Percentiles rank a stretch among this genome's conserved stretches.
These are phyloP conservation scores for Botrytis sinoallii DNA, from an alignment of 2,329 filamentous ascomycete genomes.

Conservation along the genomic window DNA sequence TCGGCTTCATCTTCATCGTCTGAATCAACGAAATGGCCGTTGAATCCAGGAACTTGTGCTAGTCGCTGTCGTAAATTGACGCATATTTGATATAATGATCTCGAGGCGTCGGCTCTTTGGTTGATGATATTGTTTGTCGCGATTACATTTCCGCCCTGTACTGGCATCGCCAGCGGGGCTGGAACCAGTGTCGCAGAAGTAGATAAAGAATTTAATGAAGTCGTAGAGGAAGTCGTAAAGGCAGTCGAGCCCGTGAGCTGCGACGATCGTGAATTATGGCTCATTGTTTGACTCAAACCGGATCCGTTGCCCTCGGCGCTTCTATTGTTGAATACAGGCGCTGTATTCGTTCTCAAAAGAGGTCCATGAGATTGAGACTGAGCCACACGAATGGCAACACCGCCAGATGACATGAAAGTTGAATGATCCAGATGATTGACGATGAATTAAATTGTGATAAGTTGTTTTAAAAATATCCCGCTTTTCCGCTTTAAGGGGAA, in stretches of 20 bases:
- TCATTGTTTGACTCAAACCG: slow-evolving; percentile 36
- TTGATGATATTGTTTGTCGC: slow-evolving; percentile 96
- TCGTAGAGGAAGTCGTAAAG: slow-evolving; percentile 42
- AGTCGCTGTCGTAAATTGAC: slow-evolving; percentile 79
- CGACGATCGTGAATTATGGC: slow-evolving; percentile 49
- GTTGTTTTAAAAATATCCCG: slow-evolving; percentile 7
- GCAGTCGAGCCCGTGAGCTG: slow-evolving; percentile 61
- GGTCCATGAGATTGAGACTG: slow-evolving; percentile 36
- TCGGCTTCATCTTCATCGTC: slow-evolving; percentile 64
- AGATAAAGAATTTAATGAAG: slow-evolving; percentile 37
- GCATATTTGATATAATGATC: slow-evolving; percentile 94
- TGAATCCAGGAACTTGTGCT: slow-evolving; percentile 78
- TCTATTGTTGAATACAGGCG: slow-evolving; percentile 31
- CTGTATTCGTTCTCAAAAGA: slow-evolving; percentile 36
- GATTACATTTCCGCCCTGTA: slow-evolving; percentile 60
- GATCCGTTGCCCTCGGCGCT: slow-evolving; percentile 26
- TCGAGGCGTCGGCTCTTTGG: slow-evolving; percentile 85
- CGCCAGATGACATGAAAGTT: slow-evolving; percentile 35
- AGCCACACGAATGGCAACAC: slow-evolving; percentile 35
- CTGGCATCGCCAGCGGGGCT: slow-evolving; percentile 36
- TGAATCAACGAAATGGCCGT: slow-evolving; percentile 69
- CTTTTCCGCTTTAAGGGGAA: slow-evolving; percentile 9
- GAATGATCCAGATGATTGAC: slow-evolving; percentile 3
- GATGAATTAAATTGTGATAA: slow-evolving; percentile 13
- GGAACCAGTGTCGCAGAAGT: slow-evolving; percentile 38